Percentiles rank a stretch among this genome's conserved stretches.
These are phyloP conservation scores for Colletotrichum liaoningense DNA, from an alignment of 2,329 filamentous ascomycete genomes.

Conservation along the genomic window DNA sequence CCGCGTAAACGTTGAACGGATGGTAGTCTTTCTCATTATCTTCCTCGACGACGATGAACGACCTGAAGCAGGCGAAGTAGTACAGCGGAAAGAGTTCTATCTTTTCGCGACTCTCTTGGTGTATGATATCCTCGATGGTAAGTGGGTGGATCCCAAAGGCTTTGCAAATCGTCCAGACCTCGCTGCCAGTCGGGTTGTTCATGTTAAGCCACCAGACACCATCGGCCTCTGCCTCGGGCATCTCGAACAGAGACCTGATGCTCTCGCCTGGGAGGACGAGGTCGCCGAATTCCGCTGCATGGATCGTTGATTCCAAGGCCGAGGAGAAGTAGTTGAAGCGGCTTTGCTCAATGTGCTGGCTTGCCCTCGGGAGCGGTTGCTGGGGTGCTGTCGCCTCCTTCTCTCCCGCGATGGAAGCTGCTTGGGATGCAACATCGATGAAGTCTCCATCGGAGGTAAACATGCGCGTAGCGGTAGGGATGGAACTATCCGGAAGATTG, in stretches of 20 bases:
- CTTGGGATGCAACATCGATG: conserved; percentile 59
- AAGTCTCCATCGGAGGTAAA: conserved; percentile 67
- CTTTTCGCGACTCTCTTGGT: conserved; percentile 96
- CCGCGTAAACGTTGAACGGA: conserved; percentile 94
- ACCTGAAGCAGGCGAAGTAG: conserved; percentile 97
- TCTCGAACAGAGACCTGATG: conserved; percentile 85
- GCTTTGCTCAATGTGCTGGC: conserved; percentile 69
- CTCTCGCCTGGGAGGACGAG: conserved; percentile 89
- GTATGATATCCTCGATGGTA: conserved; percentile 95
- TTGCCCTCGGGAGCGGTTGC: conserved; percentile 47
- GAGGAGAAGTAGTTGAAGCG: conserved; percentile 98
- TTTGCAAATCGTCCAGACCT: conserved; percentile 88
- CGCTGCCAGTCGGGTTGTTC: conserved; percentile 87
- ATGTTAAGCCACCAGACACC: conserved; percentile 99
- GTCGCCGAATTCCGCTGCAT: conserved; percentile 88
- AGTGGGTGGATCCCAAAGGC: conserved; percentile 96
- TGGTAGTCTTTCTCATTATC: conserved; percentile 86
- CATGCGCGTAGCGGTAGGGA: conserved; percentile 52
- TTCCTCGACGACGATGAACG: conserved; percentile 83
- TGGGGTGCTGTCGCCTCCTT: conserved; percentile 52
- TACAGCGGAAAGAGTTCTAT: conserved; percentile 97
- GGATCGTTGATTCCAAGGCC: conserved; percentile 90
- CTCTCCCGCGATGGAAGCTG: conserved; percentile 52
- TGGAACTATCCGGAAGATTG: conserved; percentile 61
- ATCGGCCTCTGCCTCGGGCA: conserved; percentile 70